Percentiles rank a stretch among this genome's conserved stretches.
Conservation (phyloP, 208 protist species). For the Leishmania turanica region DNA sequence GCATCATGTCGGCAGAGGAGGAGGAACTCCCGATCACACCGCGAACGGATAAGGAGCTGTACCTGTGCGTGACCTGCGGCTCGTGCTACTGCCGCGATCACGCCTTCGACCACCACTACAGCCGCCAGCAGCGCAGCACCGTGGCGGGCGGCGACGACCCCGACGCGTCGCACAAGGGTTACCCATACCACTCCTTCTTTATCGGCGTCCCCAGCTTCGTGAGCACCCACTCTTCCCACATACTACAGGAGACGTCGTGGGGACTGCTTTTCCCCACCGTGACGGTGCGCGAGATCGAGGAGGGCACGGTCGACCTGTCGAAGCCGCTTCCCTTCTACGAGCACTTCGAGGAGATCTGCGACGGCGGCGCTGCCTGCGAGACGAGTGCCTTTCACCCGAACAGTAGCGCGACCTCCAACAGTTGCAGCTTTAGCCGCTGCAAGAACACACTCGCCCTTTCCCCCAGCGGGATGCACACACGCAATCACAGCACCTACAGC, state of each 20-base stretch:
- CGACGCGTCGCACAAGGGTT: slow-evolving; percentile 31
- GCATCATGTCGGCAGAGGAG: slow-evolving; percentile 37
- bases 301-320: slow-evolving; percentile 21
- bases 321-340: slow-evolving; percentile 41
- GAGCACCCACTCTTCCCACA: slow-evolving; percentile 43
- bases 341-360: slow-evolving; percentile 43
- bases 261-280: slow-evolving; percentile 64
- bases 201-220: slow-evolving; percentile 58
- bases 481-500: slow-evolving; percentile 17
- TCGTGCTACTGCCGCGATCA: slow-evolving; percentile 74
- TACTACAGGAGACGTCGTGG: slow-evolving; percentile 37
- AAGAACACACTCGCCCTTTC: slow-evolving; percentile 1
- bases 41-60: slow-evolving; percentile 59
- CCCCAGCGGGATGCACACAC: slow-evolving; percentile 18
- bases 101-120: slow-evolving; percentile 57
- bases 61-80: slow-evolving; percentile 72
- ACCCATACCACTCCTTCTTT: slow-evolving; percentile 69
- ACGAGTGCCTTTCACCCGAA: slow-evolving; percentile 7
- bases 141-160: slow-evolving; percentile 8
- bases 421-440: slow-evolving; percentile 15
- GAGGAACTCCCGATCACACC: slow-evolving; percentile 53
- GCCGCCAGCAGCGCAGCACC: slow-evolving; percentile 27
- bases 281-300: slow-evolving; percentile 36
- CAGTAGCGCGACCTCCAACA: slow-evolving; percentile 15
- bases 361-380: slow-evolving; percentile 22